These are phyloP conservation scores for Xerophyta viscosa DNA, from an alignment of 106 monocot species.

Conservation along the genomic window DNA sequence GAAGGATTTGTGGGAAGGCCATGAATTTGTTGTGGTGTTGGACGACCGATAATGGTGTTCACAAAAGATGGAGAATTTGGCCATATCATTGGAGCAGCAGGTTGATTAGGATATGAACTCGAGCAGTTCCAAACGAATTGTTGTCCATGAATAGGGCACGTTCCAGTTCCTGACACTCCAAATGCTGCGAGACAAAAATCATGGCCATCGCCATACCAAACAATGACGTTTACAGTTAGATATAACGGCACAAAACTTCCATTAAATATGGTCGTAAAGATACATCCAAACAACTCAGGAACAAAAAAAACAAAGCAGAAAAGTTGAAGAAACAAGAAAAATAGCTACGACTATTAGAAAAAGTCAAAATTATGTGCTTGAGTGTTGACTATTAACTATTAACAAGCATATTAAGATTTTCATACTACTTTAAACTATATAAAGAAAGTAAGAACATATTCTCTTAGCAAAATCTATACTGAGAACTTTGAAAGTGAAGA, in stretches of 20 bases:
- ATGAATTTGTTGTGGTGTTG: slow-evolving; percentile 27
- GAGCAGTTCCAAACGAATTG: slow-evolving; percentile 60
- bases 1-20: slow-evolving; percentile 28
- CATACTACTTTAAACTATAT: too few species aligned
- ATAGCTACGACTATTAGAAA: too few species aligned
- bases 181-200: slow-evolving; percentile 20
- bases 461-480: neutral
- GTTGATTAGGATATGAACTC: slow-evolving; percentile 20
- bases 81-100: slow-evolving; percentile 40
- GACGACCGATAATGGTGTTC: slow-evolving; percentile 26
- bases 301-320: neutral
- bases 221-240: neutral
- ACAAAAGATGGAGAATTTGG: slow-evolving; percentile 43
- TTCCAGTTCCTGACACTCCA: slow-evolving; percentile 43
- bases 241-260: too few species aligned
- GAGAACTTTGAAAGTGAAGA: neutral
- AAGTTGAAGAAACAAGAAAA: too few species aligned
- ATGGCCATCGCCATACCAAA: too few species aligned
- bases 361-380: too few species aligned
- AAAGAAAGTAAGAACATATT: too few species aligned
- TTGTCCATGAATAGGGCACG: slow-evolving; percentile 60
- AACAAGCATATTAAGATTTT: too few species aligned
- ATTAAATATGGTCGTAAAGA: too few species aligned
- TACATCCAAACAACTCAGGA: neutral
- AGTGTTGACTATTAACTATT: too few species aligned